Evolutionary conservation across 2,329 filamentous ascomycete genomes (phyloP).

Genomic region (Colletotrichum shisoi): DNA sequence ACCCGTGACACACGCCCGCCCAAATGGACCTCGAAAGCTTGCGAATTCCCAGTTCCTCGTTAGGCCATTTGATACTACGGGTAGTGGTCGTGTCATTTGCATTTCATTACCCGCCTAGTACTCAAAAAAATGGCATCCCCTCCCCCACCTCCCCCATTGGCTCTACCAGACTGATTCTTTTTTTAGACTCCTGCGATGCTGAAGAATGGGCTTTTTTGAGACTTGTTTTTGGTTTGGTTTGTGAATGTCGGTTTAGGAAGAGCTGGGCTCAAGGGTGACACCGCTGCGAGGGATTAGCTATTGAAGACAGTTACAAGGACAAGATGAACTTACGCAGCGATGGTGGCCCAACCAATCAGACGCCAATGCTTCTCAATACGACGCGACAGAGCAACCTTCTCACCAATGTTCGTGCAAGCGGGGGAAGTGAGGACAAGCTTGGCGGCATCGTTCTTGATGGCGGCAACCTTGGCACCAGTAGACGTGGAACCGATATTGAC

Average conservation of each 20-base stretch:
- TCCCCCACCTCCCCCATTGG: constrained; percentile 10
- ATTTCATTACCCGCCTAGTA: constrained; percentile 38
- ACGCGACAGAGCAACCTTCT: constrained; percentile 95
- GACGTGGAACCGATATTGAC: constrained; percentile 99
- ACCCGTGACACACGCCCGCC: constrained; percentile 16
- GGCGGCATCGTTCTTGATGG: constrained; percentile 96
- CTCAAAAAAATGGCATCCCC: constrained; percentile 28
- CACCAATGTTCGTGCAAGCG: constrained; percentile 94
- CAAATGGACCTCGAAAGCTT: constrained; percentile 21
- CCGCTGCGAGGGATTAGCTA: constrained; percentile 52
- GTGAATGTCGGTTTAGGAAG: constrained; percentile 48
- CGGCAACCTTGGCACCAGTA: constrained; percentile 95
- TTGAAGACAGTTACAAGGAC: background rate
- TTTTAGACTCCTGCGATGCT: constrained; percentile 39
- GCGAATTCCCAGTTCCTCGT: constrained; percentile 12
- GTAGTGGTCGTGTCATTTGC: constrained; percentile 30
- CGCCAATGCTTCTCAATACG: constrained; percentile 99
- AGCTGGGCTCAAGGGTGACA: constrained; percentile 63
- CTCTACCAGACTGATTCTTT: constrained; percentile 36
- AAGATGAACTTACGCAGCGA: constrained; percentile 67
- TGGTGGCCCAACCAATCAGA: constrained; percentile 89
- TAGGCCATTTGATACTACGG: constrained; percentile 29
- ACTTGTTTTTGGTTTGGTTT: constrained; percentile 27
- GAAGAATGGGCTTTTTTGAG: constrained; percentile 33
- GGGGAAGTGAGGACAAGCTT: constrained; percentile 92